These are phyloP conservation scores for Pontederia paniculata DNA, from an alignment of 176 grass and related monocot genomes.

Conservation along the genomic window DNA sequence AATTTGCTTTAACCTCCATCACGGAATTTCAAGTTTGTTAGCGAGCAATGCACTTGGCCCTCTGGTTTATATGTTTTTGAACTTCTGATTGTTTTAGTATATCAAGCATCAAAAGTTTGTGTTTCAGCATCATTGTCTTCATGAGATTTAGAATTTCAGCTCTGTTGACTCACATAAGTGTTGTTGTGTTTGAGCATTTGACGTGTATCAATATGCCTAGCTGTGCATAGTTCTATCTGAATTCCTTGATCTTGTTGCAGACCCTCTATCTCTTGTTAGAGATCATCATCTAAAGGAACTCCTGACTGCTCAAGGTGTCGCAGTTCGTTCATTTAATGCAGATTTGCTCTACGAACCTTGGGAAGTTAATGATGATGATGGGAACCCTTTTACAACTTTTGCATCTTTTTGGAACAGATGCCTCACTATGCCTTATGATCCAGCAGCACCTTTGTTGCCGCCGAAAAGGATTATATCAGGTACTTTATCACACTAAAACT, in stretches of 20 bases:
- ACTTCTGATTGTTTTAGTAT: too few species aligned
- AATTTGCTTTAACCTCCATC: too few species aligned
- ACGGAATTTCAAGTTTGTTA: too few species aligned
- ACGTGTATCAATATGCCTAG: too few species aligned
- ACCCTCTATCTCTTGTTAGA: conserved; percentile 77
- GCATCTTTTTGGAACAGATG: conserved; percentile 85
- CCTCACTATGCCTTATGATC: conserved; percentile 79
- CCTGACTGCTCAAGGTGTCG: conserved; percentile 44
- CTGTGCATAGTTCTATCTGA: too few species aligned
- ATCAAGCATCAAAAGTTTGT: too few species aligned
- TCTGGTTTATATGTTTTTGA: too few species aligned
- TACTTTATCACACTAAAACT: background rate
- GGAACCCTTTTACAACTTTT: conserved; percentile 62
- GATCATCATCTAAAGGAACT: conserved; percentile 77
- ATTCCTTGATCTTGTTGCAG: conserved; percentile 34
- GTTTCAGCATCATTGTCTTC: too few species aligned
- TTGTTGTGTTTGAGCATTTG: too few species aligned
- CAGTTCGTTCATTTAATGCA: conserved; percentile 74
- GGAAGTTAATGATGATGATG: conserved; percentile 72
- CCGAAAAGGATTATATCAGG: conserved; percentile 82
- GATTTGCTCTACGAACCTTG: conserved; percentile 90
- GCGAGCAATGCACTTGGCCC: too few species aligned
- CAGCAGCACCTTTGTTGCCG: conserved; percentile 59
- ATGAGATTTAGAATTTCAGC: too few species aligned
- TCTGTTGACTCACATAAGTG: too few species aligned